Evolutionary conservation across 805 yeast genomes (phyloP).

Genomic region (Candida alai): DNA sequence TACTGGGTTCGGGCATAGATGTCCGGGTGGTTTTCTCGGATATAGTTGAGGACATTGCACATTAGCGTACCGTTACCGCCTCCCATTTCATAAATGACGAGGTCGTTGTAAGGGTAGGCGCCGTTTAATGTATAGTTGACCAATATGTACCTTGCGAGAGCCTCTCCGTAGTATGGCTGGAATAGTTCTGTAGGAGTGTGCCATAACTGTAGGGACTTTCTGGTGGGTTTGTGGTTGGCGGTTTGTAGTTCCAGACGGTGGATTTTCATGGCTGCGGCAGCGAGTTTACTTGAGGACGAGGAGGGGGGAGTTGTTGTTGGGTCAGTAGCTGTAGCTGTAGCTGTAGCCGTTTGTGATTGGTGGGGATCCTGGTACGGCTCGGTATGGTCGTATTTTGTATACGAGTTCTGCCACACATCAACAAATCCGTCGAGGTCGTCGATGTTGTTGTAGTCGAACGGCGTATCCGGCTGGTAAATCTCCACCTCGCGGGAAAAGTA

Average conservation of each 20-base stretch:
- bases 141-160: conserved; percentile 74
- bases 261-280: conserved; percentile 22
- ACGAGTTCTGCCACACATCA: conserved; percentile 62
- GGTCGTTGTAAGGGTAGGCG: conserved; percentile 63
- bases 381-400: conserved; percentile 45
- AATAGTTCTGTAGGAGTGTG: conserved; percentile 88
- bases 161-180: conserved; percentile 81
- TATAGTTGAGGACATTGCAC: conserved; percentile 66
- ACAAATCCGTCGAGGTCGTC: conserved; percentile 67
- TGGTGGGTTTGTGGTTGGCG: conserved; percentile 15
- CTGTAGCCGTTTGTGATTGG: neutral
- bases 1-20: conserved; percentile 67
- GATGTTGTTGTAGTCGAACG: conserved; percentile 58
- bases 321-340: too few relatives aligned
- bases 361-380: conserved; percentile 3
- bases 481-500: conserved; percentile 77
- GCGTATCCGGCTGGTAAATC: conserved; percentile 63
- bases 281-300: conserved; percentile 23
- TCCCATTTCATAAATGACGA: conserved; percentile 81
- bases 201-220: conserved; percentile 65
- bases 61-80: conserved; percentile 88
- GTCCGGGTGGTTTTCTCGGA: conserved; percentile 62
- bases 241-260: conserved; percentile 21
- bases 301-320: too few relatives aligned
- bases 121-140: conserved; percentile 64